Evolutionary conservation across 2,329 filamentous ascomycete species (phyloP).

Genomic region (Blastomyces silverae): DNA sequence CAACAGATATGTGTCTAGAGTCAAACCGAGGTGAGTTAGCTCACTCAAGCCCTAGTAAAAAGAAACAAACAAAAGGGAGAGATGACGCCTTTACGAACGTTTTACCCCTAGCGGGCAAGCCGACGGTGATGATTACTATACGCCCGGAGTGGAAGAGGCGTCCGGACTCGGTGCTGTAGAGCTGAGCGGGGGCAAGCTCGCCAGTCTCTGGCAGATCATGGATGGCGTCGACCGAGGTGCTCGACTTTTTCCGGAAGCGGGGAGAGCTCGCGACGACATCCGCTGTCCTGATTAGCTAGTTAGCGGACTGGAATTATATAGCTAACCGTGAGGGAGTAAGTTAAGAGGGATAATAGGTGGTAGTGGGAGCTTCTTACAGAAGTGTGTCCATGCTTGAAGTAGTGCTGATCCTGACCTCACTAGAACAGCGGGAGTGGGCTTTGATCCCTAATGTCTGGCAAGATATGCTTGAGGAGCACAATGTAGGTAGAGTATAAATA

Average conservation of each 20-base stretch:
- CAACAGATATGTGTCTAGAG: conserved; percentile 81
- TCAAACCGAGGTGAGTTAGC: conserved; percentile 12
- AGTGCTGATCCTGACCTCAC: not conserved
- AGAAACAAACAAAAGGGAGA: not conserved
- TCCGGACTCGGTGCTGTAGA: conserved; percentile 97
- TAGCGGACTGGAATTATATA: conserved; percentile 4
- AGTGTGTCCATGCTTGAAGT: conserved; percentile 43
- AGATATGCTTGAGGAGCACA: not conserved
- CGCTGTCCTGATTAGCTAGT: conserved; percentile 58
- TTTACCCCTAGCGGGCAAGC: conserved; percentile 88
- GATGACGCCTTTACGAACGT: conserved; percentile 54
- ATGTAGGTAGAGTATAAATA: not conserved
- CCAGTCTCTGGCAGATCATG: conserved; percentile 81
- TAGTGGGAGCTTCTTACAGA: conserved; percentile 34
- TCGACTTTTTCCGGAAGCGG: conserved; percentile 84
- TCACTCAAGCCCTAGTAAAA: not conserved
- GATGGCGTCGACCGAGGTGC: conserved; percentile 94
- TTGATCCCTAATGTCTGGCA: not conserved
- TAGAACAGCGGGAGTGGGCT: not conserved
- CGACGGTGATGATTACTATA: conserved; percentile 96
- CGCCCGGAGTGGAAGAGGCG: conserved; percentile 93
- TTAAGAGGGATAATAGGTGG: not conserved
- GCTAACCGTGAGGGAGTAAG: not conserved
- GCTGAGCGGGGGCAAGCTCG: conserved; percentile 85
- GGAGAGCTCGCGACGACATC: conserved; percentile 88